phyloP scores from a whole-genome alignment of 2,329 filamentous ascomycete genomes.

The Aureobasidium namibiae region DNA sequence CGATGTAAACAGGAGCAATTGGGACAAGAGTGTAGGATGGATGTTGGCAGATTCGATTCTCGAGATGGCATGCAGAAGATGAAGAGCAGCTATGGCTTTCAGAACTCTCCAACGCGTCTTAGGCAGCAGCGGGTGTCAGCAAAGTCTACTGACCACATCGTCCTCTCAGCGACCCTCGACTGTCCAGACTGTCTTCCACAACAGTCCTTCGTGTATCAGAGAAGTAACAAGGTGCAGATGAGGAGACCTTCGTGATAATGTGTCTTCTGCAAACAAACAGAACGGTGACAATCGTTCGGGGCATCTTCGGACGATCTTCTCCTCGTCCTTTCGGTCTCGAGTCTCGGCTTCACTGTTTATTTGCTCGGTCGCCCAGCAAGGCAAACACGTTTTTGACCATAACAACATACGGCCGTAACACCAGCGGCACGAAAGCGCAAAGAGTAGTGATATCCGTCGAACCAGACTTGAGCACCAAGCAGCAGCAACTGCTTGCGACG shows the following conservation, averaged over 20 bases:
- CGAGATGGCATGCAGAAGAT: too few species aligned
- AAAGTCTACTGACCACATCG: too few species aligned
- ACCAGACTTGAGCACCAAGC: not conserved
- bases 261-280: not conserved
- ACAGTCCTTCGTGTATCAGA: not conserved
- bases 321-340: not conserved
- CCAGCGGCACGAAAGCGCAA: not conserved
- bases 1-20: too few species aligned
- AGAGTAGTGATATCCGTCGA: not conserved
- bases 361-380: not conserved
- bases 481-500: not conserved
- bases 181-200: too few species aligned
- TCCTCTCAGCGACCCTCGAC: too few species aligned
- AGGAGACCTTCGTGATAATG: not conserved
- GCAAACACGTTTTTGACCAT: not conserved
- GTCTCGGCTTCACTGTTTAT: not conserved
- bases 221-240: not conserved
- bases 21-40: too few species aligned
- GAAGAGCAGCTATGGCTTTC: too few species aligned
- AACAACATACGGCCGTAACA: not conserved
- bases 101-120: too few species aligned
- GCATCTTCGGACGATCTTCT: not conserved
- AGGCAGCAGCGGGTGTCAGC: too few species aligned
- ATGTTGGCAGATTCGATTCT: too few species aligned
- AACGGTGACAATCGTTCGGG: not conserved